Evolutionary conservation across 169 alveolate species (phyloP), one percentile per base, ranked within the genome.

Genomic region (Cryptosporidium sp.): DNA sequence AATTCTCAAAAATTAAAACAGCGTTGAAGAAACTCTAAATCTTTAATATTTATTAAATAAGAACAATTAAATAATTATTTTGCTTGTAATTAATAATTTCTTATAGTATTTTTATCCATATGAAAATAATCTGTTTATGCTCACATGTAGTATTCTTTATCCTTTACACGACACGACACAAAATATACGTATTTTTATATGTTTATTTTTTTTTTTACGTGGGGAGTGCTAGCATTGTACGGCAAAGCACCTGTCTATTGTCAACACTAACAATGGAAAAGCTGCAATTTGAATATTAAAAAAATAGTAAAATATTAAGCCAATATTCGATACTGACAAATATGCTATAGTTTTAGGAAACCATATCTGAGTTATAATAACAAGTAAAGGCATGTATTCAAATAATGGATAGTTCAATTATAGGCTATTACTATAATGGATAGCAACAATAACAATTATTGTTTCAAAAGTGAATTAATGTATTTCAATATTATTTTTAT

Each of bases 111-210:
- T 42, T 10, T 56, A 61, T 80, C 89, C 62, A 80, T 80, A 60
- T 62, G 48, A 72, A 69, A 73, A 37, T 48, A 73, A 73, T 73
- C 72, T 73, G 56, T 39, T 72, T 73, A 37, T 60, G 23, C 75
- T 80, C 89, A 80, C 89, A 80, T 80, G 89, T 65, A 62, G 33
- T 73, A 33, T 23, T 56, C 51, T 73, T 44, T 60, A 80, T 62
- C 89, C 75, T 42, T 80, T 80, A 80, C 75, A 80, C 89, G 89
- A 80, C 89, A 65, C 73, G 80, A 80, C 89, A 73, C 70, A 52
- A 65, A 37, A 56, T 60, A 29, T 73, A 73, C 86, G 86, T 73
- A 73, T 56, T 60, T 62, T 48, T 45, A 8, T 61, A 21, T 56
- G 18, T 56, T 80, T 12, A 14, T 60, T 75, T 10, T 42, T 31